Conservation (phyloP, 306 rosid genomes). For the Potentilla sterilis region DNA sequence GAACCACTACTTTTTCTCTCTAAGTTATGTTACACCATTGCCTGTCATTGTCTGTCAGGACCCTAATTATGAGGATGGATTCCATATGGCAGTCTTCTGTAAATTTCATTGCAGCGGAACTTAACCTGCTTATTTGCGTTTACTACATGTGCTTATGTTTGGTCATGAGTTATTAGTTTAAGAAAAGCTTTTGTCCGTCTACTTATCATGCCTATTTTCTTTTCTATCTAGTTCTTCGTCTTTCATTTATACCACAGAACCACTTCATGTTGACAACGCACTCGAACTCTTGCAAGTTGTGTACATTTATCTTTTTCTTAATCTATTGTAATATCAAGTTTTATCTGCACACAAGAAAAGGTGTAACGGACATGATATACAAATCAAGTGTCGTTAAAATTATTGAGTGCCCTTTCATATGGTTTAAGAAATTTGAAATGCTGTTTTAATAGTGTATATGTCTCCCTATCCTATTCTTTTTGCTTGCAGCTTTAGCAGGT, state of each 20-base stretch:
- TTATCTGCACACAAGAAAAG: background rate
- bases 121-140: background rate
- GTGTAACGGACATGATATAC: background rate
- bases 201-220: background rate
- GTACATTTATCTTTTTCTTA: background rate
- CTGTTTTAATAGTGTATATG: background rate
- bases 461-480: background rate
- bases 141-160: background rate
- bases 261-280: background rate
- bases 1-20: background rate
- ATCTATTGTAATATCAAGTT: background rate
- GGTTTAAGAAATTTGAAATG: background rate
- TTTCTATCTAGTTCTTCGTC: background rate
- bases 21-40: slow-evolving; percentile 1
- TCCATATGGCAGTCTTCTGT: background rate
- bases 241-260: background rate
- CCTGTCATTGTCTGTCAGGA: background rate
- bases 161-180: background rate
- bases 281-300: background rate
- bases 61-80: background rate
- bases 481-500: background rate
- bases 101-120: background rate
- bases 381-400: background rate
- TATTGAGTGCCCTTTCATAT: background rate
- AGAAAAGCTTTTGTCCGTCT: background rate